These are phyloP conservation scores for Rhamnella rubrinervis DNA, from an alignment of 331 rosid genomes.

Conservation along the genomic window DNA sequence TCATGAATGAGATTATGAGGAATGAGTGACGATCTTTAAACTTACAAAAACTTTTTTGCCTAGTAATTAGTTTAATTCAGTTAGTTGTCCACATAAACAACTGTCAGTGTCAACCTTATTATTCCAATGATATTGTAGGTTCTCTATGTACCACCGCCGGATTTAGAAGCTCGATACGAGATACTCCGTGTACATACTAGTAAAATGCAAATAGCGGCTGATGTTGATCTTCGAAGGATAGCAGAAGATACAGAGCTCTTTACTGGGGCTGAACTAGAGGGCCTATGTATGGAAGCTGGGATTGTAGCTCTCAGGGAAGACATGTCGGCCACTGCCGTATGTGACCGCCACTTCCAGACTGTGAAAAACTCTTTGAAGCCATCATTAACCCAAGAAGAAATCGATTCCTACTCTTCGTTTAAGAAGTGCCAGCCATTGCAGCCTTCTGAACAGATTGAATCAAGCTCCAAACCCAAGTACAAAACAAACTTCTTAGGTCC, in stretches of 20 bases:
- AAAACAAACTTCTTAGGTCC: constrained; percentile 16
- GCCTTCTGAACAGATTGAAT: constrained; percentile 22
- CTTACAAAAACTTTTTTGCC: background rate
- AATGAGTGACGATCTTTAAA: background rate
- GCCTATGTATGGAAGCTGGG: constrained; percentile 85
- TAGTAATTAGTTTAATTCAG: background rate
- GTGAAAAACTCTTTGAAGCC: constrained; percentile 69
- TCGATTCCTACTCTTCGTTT: constrained; percentile 55
- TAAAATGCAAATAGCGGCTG: constrained; percentile 49
- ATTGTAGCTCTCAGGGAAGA: constrained; percentile 80
- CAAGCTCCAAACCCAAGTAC: constrained; percentile 15
- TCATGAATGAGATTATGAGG: background rate
- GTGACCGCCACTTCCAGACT: constrained; percentile 59
- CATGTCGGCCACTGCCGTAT: constrained; percentile 58
- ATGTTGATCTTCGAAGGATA: constrained; percentile 61
- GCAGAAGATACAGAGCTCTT: constrained; percentile 78
- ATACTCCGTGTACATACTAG: constrained; percentile 79
- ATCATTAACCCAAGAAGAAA: constrained; percentile 49
- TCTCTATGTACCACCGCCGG: constrained; percentile 88
- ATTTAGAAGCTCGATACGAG: constrained; percentile 76
- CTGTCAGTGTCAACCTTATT: background rate
- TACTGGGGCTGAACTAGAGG: constrained; percentile 92
- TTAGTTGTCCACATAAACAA: no score
- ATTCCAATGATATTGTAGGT: constrained; percentile 47
- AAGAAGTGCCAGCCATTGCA: constrained; percentile 45